Evolutionary conservation across 108 stramenopile species (phyloP), one percentile per base, ranked within the genome.

Genomic region (Fistulifera pelliculosa): DNA sequence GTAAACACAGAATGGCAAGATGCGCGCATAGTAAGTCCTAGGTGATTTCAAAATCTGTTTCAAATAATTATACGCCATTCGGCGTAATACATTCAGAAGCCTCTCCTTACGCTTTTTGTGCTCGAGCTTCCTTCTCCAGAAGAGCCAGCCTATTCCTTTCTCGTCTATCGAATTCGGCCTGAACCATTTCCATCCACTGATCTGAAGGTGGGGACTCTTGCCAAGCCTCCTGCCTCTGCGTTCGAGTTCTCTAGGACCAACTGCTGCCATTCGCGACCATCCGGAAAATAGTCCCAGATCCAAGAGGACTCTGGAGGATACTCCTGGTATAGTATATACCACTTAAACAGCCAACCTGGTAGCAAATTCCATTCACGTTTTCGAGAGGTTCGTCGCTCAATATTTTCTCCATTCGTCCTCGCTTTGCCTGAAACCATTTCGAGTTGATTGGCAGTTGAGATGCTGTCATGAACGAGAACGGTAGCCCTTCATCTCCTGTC

Each of bases 221-320:
- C 31, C 31, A 35, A 35, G 31, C 31, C 3, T 8, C 8, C 8
- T 35, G 31, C 31, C 8, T 3, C 8, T 35, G 31, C 31, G 8
- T 35, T 35, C 31, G 31, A 6, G 8, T 35, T 8, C 31, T 45
- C 56, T 41, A 43, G 25, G n/a, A 70, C 58, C 13, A 65, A 28
- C 18, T 64, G 14, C 43, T 65, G 59, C 75, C 75, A 76, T 41
- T 54, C 56, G 2, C 53, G 31, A 10, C 70, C 75, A 38, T 52
- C 70, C 26, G 76, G 71, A 56, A 73, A 77, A 18, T 56, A 69
- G 0, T 43, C 50, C 76, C 76, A 77, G 1, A 66, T 68, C 71
- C 71, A 77, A 28, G 71, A 73, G 45, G 69, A 25, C 19, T 39
- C 1, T 1, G 55, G 55, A 27, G 76, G 76, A 22, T 70, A 35